Conservation (phyloP, 768 basidiomycete genomes). For the Trametes cubensis region DNA sequence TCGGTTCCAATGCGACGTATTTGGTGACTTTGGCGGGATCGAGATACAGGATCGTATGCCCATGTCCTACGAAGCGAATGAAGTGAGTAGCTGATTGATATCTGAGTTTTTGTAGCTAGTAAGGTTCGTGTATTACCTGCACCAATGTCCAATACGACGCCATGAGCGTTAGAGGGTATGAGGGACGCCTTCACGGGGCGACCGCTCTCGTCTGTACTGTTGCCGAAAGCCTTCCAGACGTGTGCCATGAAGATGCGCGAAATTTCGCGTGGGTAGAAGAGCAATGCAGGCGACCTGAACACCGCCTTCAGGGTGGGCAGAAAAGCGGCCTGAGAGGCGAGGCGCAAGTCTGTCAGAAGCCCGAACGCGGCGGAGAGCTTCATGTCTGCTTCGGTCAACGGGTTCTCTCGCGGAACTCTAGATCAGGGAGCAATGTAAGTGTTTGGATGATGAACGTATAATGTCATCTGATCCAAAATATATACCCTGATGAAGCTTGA, state of each 20-base stretch:
- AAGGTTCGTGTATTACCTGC: slow-evolving; percentile 50
- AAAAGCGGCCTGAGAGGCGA: slow-evolving; percentile 42
- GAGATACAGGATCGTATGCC: slow-evolving; percentile 66
- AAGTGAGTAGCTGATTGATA: too few relatives aligned
- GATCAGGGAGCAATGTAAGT: too few relatives aligned
- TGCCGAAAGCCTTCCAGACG: slow-evolving; percentile 56
- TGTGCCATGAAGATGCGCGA: slow-evolving; percentile 60
- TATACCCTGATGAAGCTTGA: too few relatives aligned
- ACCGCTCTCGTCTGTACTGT: slow-evolving; percentile 47
- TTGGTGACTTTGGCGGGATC: slow-evolving; percentile 54
- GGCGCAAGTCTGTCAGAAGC: slow-evolving; percentile 46
- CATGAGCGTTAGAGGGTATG: slow-evolving; percentile 56
- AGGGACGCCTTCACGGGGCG: slow-evolving; percentile 47
- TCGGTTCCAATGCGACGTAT: slow-evolving; percentile 78
- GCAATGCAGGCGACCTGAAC: slow-evolving; percentile 43
- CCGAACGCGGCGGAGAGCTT: slow-evolving; percentile 47
- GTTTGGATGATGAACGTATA: too few relatives aligned
- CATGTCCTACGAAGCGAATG: slow-evolving; percentile 48
- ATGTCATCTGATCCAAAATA: too few relatives aligned
- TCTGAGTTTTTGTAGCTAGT: too few relatives aligned
- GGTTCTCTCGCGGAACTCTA: too few relatives aligned
- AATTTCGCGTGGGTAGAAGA: slow-evolving; percentile 48
- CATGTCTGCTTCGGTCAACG: slow-evolving; percentile 39
- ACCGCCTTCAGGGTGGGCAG: slow-evolving; percentile 51
- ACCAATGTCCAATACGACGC: slow-evolving; percentile 68